These are phyloP conservation scores for Wickerhamomyces canadensis DNA, from an alignment of 805 yeast genomes.

Conservation along the genomic window DNA sequence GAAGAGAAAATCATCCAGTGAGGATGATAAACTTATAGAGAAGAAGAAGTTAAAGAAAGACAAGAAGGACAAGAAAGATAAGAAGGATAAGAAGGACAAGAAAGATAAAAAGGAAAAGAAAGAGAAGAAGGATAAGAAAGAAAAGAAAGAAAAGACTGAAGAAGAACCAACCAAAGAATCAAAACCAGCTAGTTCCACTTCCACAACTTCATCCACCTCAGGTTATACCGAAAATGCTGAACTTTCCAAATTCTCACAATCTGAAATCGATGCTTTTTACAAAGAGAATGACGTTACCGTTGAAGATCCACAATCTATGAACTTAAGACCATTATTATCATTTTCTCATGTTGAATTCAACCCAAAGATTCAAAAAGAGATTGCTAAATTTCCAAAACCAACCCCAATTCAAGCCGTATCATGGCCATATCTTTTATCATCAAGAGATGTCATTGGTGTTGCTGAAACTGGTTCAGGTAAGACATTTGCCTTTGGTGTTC, in stretches of 20 bases:
- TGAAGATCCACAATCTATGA: slow-evolving; percentile 55
- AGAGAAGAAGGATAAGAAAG: slow-evolving; percentile 20
- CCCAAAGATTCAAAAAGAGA: slow-evolving; percentile 48
- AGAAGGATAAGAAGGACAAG: slow-evolving; percentile 23
- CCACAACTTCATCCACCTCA: slow-evolving; percentile 1
- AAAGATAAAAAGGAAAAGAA: slow-evolving; percentile 18
- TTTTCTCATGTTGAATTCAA: slow-evolving; percentile 59
- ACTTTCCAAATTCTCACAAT: slow-evolving; percentile 37
- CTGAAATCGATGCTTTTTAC: slow-evolving; percentile 58
- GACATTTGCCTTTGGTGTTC: slow-evolving; percentile 96
- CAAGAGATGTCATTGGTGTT: slow-evolving; percentile 89
- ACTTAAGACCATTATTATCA: slow-evolving; percentile 61
- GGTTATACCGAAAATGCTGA: slow-evolving; percentile 35
- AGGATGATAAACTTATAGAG: slow-evolving; percentile 16
- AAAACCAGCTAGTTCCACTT: slow-evolving; percentile 14
- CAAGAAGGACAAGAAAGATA: slow-evolving; percentile 34
- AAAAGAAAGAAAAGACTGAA: slow-evolving; percentile 26
- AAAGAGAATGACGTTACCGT: slow-evolving; percentile 71
- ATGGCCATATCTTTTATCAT: slow-evolving; percentile 83
- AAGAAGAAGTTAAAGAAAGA: slow-evolving; percentile 23
- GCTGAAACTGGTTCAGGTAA: slow-evolving; percentile 99
- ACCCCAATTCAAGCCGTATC: slow-evolving; percentile 94
- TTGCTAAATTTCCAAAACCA: slow-evolving; percentile 77
- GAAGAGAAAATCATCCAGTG: slow-evolving; percentile 20
- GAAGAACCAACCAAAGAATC: slow-evolving; percentile 22